Evolutionary conservation across 306 rosid species (phyloP), one percentile per base, ranked within the genome.

Genomic region (Purshia tridentata): DNA sequence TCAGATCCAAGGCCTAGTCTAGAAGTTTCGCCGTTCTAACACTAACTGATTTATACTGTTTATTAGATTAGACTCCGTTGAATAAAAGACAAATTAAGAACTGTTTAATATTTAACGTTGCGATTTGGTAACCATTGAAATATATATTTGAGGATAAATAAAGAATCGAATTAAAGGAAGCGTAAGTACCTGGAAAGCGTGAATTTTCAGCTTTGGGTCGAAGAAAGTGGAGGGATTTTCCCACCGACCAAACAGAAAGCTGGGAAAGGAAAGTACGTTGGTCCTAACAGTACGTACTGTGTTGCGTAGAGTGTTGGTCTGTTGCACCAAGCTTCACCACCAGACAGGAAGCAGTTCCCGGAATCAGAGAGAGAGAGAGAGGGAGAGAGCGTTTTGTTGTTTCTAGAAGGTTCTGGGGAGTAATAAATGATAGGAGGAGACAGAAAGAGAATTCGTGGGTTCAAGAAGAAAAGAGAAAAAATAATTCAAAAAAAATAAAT

Each of bases 341-440:
- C 45, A n/a, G 67, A 62, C 29, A 62, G 46, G 70, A 53, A 37
- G 49, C 37, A 42, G 61, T 49, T 14, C 15, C 4, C 7, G 11
- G 41, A 7, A 14, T 8, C 19, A 19, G 14, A 6, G 20, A 70
- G 70, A 10, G 66, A 35, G 79, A 65, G 65, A 45, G 70, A 66
- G 61, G 35, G 75, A 53, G 80, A 57, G 72, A 47, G 70, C 75
- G 44, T 81, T 78, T 56, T 64, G 83, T 72, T 76, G 86, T 74
- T 93, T 91, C 97, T 88, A 91, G 98, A 91, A 93, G 89, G 80
- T 91, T 91, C 96, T 48, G 72, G 75, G 72, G 60, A 0, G 19
- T 74, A 61, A 65, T 73, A 56, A 77, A 76, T 40, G 78, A 83
- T 47, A 70, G 67, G 55, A 20, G 41, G 54, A 16, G 74, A 65